Evolutionary conservation across 768 basidiomycete genomes (phyloP).

Genomic region (Candolleomyces efflorescens): DNA sequence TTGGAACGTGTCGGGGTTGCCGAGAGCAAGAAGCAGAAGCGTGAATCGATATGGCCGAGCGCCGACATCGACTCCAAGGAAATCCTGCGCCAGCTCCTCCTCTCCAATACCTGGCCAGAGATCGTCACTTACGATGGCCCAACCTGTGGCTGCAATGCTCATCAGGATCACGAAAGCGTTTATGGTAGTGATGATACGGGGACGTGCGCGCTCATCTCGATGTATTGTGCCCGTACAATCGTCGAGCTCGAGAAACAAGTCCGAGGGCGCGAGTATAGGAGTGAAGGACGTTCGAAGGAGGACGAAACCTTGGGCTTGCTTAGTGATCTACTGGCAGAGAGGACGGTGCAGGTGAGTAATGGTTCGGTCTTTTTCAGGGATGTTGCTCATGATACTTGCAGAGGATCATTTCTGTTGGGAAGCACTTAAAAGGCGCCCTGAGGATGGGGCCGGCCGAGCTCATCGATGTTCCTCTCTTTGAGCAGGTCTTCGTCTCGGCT

Average conservation of each 20-base stretch:
- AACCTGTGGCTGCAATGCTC: conserved; percentile 4
- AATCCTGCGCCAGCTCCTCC: conserved; percentile 8
- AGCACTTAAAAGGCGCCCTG: conserved; percentile 8
- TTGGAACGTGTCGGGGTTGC: background rate
- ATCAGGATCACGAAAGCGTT: background rate
- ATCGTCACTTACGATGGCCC: conserved; percentile 9
- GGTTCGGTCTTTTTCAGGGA: no score
- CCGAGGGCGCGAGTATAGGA: conserved; percentile 10
- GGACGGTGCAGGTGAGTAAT: conserved; percentile 8
- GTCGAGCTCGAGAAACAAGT: conserved; percentile 10
- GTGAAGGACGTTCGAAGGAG: conserved; percentile 5
- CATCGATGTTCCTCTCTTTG: conserved; percentile 7
- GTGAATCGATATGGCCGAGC: conserved; percentile 11
- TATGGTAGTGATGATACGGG: background rate
- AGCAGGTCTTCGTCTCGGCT: conserved; percentile 6
- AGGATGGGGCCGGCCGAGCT: conserved; percentile 8
- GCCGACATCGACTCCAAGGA: conserved; percentile 10
- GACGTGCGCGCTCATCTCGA: conserved; percentile 10
- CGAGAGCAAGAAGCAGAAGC: conserved; percentile 8
- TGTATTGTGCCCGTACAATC: conserved; percentile 10
- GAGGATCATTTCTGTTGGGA: conserved; percentile 9
- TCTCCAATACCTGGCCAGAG: conserved; percentile 10
- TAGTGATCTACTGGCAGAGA: conserved; percentile 7
- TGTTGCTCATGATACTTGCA: background rate
- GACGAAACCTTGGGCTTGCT: conserved; percentile 7